Evolutionary conservation across 1,284 basidiomycete genomes (phyloP).

Genomic region (Marasmius tenuissimus): DNA sequence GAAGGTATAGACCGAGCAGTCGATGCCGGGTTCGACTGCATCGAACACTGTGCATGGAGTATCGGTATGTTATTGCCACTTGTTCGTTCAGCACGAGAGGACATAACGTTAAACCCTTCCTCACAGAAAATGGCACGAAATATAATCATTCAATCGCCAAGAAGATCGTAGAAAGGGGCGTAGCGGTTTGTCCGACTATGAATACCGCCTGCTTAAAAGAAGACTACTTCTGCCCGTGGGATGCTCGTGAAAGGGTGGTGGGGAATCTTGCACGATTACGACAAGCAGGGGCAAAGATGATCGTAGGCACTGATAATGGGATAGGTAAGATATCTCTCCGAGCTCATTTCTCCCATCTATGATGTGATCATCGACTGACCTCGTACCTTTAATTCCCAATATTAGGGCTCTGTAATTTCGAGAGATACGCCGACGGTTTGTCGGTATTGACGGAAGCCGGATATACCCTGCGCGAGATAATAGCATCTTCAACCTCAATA

Average conservation of each 20-base stretch:
- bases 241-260: constrained; percentile 8
- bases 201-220: constrained; percentile 12
- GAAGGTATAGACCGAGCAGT: constrained; percentile 14
- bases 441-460: constrained; percentile 12
- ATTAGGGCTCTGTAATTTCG: constrained; percentile 10
- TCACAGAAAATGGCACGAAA: constrained; percentile 9
- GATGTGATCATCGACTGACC: not conserved
- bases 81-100: not conserved
- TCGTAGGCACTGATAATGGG: constrained; percentile 11
- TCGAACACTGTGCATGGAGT: constrained; percentile 14
- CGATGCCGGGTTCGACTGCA: constrained; percentile 13
- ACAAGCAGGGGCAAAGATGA: constrained; percentile 6
- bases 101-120: not conserved
- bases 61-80: constrained; percentile 1
- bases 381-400: not conserved
- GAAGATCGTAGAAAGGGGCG: constrained; percentile 8
- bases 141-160: constrained; percentile 7
- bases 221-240: constrained; percentile 13
- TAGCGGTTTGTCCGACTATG: constrained; percentile 13
- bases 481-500: constrained; percentile 10
- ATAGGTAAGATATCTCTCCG: constrained; percentile 5
- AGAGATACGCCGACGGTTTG: constrained; percentile 14
- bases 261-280: constrained; percentile 8
- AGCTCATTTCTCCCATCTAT: not conserved
- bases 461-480: constrained; percentile 10